Conservation (phyloP, 2,329 filamentous ascomycete species). For the Aspergillus sergii region DNA sequence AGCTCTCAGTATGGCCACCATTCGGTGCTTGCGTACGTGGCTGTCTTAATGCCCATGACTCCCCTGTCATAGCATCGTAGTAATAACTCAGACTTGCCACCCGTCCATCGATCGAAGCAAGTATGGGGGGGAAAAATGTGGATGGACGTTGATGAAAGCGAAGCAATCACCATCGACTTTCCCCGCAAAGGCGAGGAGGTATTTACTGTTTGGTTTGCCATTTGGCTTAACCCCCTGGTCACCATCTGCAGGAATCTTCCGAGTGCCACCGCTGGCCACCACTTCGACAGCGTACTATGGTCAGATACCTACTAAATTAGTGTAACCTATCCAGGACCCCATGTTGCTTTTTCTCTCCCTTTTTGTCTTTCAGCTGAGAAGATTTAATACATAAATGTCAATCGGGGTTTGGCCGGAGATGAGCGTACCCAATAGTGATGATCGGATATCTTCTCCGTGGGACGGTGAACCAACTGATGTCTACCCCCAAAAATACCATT, state of each 20-base stretch:
- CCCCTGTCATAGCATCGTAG: neutral
- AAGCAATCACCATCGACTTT: slow-evolving; percentile 10
- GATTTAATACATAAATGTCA: neutral
- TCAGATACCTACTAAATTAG: neutral
- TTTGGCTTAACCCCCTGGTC: slow-evolving; percentile 1
- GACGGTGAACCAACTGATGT: neutral
- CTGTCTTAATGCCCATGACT: neutral
- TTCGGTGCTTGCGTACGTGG: slow-evolving; percentile 5
- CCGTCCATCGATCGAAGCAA: neutral
- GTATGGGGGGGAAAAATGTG: neutral
- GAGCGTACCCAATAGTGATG: neutral
- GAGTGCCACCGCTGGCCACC: neutral
- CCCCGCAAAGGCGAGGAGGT: slow-evolving; percentile 22
- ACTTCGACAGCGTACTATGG: no score
- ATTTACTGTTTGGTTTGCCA: slow-evolving; percentile 1
- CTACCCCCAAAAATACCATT: neutral
- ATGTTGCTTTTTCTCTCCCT: neutral
- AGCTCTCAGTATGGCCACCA: neutral
- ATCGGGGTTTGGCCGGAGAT: neutral
- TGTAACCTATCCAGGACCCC: neutral
- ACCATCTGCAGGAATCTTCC: neutral
- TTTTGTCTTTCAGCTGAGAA: neutral
- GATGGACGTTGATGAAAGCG: neutral
- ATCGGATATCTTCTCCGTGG: slow-evolving; percentile 1
- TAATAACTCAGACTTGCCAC: neutral